Percentiles rank a stretch among this genome's conserved stretches.
phyloP scores from a whole-genome alignment of 2,329 filamentous ascomycete species.

The Lasiodiplodia gonubiensis region DNA sequence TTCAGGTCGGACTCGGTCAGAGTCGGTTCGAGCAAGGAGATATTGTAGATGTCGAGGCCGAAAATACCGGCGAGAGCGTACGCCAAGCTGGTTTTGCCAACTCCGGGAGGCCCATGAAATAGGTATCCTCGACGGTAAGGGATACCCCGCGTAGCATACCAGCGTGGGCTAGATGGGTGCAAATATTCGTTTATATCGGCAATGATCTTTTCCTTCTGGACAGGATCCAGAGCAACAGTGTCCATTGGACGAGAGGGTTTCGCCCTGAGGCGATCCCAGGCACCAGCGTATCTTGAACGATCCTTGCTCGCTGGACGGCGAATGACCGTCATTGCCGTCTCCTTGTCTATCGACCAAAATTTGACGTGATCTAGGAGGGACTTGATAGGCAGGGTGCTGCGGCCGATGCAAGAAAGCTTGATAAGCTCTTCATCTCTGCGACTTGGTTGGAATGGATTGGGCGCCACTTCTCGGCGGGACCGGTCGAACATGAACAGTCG shows the following conservation, averaged over 20 bases:
- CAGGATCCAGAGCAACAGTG: conserved; percentile 74
- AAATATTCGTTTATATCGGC: conserved; percentile 80
- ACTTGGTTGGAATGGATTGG: conserved; percentile 33
- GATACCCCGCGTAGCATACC: conserved; percentile 84
- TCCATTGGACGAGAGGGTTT: conserved; percentile 73
- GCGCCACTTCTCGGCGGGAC: conserved; percentile 40
- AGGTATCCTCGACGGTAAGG: conserved; percentile 85
- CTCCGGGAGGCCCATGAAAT: conserved; percentile 77
- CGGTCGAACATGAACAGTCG: conserved; percentile 50
- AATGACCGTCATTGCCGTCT: conserved; percentile 53
- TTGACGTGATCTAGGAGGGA: conserved; percentile 53
- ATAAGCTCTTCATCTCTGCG: conserved; percentile 49
- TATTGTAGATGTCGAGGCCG: conserved; percentile 53
- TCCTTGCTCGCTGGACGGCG: conserved; percentile 53
- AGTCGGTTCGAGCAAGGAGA: conserved; percentile 67
- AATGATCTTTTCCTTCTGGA: conserved; percentile 70
- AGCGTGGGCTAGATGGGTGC: conserved; percentile 72
- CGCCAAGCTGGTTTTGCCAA: conserved; percentile 66
- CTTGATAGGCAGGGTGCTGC: conserved; percentile 56
- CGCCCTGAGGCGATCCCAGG: conserved; percentile 51
- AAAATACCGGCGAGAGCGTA: conserved; percentile 54
- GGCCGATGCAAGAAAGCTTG: conserved; percentile 54
- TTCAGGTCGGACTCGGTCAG: conserved; percentile 70
- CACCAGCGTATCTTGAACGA: conserved; percentile 39
- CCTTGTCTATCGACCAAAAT: conserved; percentile 50